Base-by-base conservation (phyloP, 2,329 filamentous ascomycete species). In the Aspergillus pseudoglaucus region DNA sequence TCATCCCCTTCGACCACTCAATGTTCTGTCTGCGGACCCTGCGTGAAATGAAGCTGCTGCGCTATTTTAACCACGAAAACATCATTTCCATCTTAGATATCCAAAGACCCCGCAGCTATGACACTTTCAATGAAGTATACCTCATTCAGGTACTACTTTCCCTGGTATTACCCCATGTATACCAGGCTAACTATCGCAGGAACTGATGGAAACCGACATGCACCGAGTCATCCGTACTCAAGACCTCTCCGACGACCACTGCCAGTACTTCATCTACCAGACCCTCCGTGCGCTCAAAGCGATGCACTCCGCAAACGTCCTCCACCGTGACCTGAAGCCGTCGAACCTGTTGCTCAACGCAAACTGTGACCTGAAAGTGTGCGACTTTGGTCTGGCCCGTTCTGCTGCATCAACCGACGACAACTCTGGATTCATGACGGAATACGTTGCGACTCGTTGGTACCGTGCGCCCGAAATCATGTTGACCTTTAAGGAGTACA, bases 211-310 rank as follows among this genome's bases (percentile, higher is more conserved):
- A 76, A 98, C 93, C 42, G 93, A 98, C 66, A 98, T 98, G 93
- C 93, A 98, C 72, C 84, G 93, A 58, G 93, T 98, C 57, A 98
- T 98, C 65, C 89, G 93, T 60, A 98, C 93, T 35, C 93, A 98
- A 73, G 93, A 98, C 66, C 82, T 98, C 41, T 97, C 93, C 33
- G 93, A 98, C 70, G 93, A 98, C 69, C 93, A 98, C 72, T 98
- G 93, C 81, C 93, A 98, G 72, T 98, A 98, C 76, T 98, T 98
- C 75, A 98, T 98, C 73, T 98, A 98, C 78, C 93, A 98, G 76
- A 98, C 93, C 2, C 82, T 98, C 49, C 90, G 93, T 62, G 93
- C 91, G 9, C 79, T 98, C 62, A 98, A 98, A 78, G 93, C 93
- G 35, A 97, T 98, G 91, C 93, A 98, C 75, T 97, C 93, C 12